Evolutionary conservation across 176 grass and related monocot species (phyloP).

Genomic region (Phoenix dactylifera): DNA sequence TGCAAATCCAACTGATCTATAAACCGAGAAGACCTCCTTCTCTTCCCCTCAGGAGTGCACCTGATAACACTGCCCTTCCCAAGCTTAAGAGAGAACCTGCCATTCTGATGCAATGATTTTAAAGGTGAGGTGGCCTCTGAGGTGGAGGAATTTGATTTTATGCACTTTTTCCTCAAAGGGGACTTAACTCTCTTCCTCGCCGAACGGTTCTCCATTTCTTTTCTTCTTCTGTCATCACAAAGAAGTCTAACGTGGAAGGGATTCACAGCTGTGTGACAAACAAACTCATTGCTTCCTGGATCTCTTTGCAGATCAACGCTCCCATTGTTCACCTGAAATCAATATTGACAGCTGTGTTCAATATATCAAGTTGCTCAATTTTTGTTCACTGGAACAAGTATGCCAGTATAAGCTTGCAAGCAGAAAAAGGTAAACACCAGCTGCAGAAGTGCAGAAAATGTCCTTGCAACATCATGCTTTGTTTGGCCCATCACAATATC

Average conservation of each 20-base stretch:
- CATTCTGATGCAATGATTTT: constrained; percentile 35
- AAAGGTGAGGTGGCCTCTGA: constrained; percentile 19
- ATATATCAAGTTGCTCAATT: no score
- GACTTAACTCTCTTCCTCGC: constrained; percentile 65
- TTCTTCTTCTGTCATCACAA: constrained; percentile 21
- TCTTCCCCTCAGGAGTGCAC: constrained; percentile 79
- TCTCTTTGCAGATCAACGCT: constrained; percentile 72
- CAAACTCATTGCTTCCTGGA: constrained; percentile 30
- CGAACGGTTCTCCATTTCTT: constrained; percentile 23
- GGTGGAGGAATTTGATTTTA: constrained; percentile 15
- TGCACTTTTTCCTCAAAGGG: constrained; percentile 31
- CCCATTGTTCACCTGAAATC: constrained; percentile 65
- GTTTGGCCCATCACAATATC: constrained; percentile 50
- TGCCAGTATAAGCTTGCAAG: background rate
- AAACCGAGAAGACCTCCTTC: constrained; percentile 38
- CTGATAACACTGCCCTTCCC: constrained; percentile 27
- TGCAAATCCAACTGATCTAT: constrained; percentile 3
- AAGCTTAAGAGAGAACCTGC: constrained; percentile 39
- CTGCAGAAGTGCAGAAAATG: constrained; percentile 98
- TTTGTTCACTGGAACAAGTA: no score
- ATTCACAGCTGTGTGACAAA: constrained; percentile 68
- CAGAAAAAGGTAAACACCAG: constrained; percentile 38
- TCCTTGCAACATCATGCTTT: constrained; percentile 78
- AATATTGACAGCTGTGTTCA: no score
- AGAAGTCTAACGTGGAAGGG: constrained; percentile 60